Base-by-base conservation (phyloP, 2,329 filamentous ascomycete species). In the Hymenoscyphus fraxineus region DNA sequence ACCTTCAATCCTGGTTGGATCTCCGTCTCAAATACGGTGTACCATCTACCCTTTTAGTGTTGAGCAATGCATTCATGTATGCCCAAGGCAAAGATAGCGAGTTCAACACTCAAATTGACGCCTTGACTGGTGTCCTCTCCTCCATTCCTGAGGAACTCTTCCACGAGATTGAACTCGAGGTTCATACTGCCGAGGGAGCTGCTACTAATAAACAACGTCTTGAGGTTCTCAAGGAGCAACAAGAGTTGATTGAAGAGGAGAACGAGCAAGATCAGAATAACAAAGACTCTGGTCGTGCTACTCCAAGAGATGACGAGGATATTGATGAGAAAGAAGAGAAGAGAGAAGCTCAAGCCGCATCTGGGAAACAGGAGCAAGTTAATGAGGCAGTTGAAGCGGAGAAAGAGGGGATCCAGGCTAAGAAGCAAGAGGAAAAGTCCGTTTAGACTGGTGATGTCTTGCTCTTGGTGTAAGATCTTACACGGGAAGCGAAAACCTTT, bases 191-290 rank as follows among this genome's bases (percentile, higher is more conserved):
- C 59, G 95, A 99, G 80, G 95, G 95, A 67, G 94, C 93, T 12
- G 95, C 95, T 31, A 99, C 95, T 70, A 99, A 99, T 86, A 97
- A 96, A 85, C 95, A 98, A 83, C 90, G 95, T 77, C 89, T 99
- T 54, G 95, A 99, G 81, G 95, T 99, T 16, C 85, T 99, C 76
- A 96, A 93, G 85, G 95, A 99, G 81, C 95, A 99, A 81, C 91
- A 99, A 78, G 95, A 97, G 77, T 87, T 99, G 68, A 99, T 99
- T 65, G 89, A 97, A 68, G 95, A 99, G 76, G 95, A 99, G 82
- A 96, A 94, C 69, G 86, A 95, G 81, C 94, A 99, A 80, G 91
- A 91, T 73, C 85, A 93, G 75, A 86, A 89, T 77, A 92, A 91
- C 78, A 87, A 91, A 76, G 88, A 88, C 73, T 87, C 86, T 51